Base-by-base conservation (phyloP, 306 rosid species). In the Sesbania bispinosa region DNA sequence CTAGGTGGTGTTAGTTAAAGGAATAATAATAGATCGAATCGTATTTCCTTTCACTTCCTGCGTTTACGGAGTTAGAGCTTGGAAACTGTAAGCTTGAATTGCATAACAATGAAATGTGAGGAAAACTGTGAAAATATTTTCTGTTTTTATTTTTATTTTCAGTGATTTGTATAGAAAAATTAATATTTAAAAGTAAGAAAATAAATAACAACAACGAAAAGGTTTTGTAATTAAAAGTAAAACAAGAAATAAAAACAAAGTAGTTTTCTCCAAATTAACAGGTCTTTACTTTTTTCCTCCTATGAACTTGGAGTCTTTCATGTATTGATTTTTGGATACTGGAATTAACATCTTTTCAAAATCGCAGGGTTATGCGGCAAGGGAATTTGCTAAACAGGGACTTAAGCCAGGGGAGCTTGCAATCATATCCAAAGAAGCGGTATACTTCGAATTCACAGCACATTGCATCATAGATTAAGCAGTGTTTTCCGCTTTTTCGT, bases 361-460 rank as follows among this genome's bases (percentile, higher is more conserved):
- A n/a, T 67, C 60, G 14, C 43, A 94, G 99, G 99, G 99, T 62
- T 94, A 94, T 76, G 99, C 99, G 11, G 99, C 99, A 6, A 87
- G 91, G 84, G 93, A 94, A 84, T 94, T 94, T 73, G 83, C 81
- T 73, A 94, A 87, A 57, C 87, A 86, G 68, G 99, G 97, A 46
- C 38, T 94, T 79, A 82, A 85, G 75, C 82, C 90, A 19, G 97
- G 97, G 62, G 99, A 94, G 83, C 87, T 94, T 70, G 99, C 96
- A 6, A 63, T 94, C 68, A 85, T 94, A 45, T 94, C 99, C 66
- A 94, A 89, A 62, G 99, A 94, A 81, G 95, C 91, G 86, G 99
- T 94, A 86, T 20, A 63, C 9, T 67, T 71, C 52, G 70, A 14
- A 3, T 29, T 2, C 27, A 24, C 14, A 61, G 19, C 54, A 60